Base-by-base conservation (phyloP, 2,329 filamentous ascomycete genomes). In the Macroventuria anomochaeta region DNA sequence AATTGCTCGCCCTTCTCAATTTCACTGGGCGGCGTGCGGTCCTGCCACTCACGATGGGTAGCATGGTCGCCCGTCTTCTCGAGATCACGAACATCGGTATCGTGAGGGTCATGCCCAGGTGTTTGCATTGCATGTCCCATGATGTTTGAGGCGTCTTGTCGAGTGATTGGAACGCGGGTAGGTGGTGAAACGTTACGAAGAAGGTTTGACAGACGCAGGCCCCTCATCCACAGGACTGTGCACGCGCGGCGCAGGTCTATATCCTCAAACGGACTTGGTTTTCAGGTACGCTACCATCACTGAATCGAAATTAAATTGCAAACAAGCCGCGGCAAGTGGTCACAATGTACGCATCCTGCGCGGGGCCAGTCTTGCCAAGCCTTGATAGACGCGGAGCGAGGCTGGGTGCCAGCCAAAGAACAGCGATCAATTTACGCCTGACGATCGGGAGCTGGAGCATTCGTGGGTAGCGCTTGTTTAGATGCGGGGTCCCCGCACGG, bases 11-110 rank as follows among this genome's bases (percentile, higher is more conserved):
- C 51, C 36, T 67, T 65, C 40, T 69, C 65, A 2, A 50, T 10
- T 40, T 69, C 66, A 18, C 59, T 59, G 5, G 59, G 49, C 1
- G 67, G 56, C 8, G 62, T 59, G 3, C 48, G 48, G 21, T 61
- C 48, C 5, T 59, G 42, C 33, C 51, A 59, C 50, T 70, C 65
- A 17, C 13, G 32, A 34, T 44, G 44, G 3, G 37, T 32, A 13
- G 44, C 39, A 39, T 44, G 23, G 10, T 49, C 17, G 3, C 33
- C 28, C 7, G 17, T 23, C 10, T 54, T 54, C 7, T 54, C 51
- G 13, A 54, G 20, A 18, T 54, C 39, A 2, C 39, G 51, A 34
- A 46, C 34, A 31, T 54, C 23, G 8, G 34, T 49, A 10, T 54
- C 46, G 23, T 54, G 51, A 26, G 44, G 51, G 1, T 54, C 51